Evolutionary conservation across 2,329 filamentous ascomycete species (phyloP).

Genomic region (Tolypocladium endophyticum): DNA sequence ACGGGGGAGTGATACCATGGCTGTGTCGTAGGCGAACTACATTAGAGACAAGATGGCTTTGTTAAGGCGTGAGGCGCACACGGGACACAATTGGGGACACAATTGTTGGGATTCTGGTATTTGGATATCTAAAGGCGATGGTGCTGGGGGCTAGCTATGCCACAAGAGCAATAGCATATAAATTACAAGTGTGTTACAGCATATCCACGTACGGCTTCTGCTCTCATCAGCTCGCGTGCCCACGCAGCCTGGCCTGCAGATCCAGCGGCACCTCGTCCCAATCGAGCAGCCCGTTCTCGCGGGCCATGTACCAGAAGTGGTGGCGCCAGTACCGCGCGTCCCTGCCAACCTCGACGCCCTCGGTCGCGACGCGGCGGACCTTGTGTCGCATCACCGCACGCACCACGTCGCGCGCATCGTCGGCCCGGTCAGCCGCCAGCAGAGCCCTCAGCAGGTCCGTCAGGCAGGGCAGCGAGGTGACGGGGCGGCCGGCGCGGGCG

Average conservation of each 20-base stretch:
- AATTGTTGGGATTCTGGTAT: neutral
- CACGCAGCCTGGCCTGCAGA: conserved; percentile 7
- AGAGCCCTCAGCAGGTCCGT: conserved; percentile 28
- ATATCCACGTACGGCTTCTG: neutral
- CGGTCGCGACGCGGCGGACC: conserved; percentile 10
- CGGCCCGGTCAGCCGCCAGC: conserved; percentile 11
- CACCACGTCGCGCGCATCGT: conserved; percentile 23
- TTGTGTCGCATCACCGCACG: conserved; percentile 16
- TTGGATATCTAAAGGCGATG: neutral
- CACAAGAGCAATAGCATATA: neutral
- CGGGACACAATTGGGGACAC: neutral
- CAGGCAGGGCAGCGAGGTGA: conserved; percentile 32
- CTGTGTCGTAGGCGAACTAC: neutral
- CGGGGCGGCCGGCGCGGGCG: conserved; percentile 23
- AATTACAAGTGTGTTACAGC: neutral
- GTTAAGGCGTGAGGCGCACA: neutral
- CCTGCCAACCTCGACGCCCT: conserved; percentile 1
- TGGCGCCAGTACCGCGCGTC: conserved; percentile 32
- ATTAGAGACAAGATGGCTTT: neutral
- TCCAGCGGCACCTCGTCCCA: conserved; percentile 9
- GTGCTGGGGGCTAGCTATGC: neutral
- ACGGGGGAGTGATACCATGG: conserved; percentile 4
- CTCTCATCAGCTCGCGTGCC: neutral
- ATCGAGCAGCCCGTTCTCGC: conserved; percentile 26
- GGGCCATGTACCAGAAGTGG: conserved; percentile 38